Percentiles rank a stretch among this genome's conserved stretches.
Conservation (phyloP, 2,329 filamentous ascomycete species). For the Samsoniella hepiali region DNA sequence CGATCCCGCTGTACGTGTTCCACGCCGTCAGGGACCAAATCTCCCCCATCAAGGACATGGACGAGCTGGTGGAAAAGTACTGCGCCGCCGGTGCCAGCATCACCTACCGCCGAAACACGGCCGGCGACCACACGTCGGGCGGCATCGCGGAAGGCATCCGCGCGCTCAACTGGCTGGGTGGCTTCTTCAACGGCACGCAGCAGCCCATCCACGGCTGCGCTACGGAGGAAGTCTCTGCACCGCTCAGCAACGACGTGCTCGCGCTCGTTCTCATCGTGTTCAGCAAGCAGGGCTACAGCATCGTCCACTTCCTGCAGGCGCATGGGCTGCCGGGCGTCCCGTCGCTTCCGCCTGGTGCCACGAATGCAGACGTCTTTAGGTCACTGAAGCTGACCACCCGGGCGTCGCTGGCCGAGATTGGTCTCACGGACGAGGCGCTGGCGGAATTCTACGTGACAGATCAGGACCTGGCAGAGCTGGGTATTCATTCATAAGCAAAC, state of each 20-base stretch:
- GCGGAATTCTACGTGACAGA: background rate
- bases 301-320: background rate
- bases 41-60: background rate
- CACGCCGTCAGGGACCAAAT: background rate
- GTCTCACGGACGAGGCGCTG: background rate
- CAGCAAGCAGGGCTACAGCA: constrained; percentile 5
- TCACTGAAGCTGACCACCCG: background rate
- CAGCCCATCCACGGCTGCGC: background rate
- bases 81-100: constrained; percentile 1
- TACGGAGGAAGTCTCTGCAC: background rate
- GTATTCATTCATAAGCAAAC: background rate
- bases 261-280: background rate
- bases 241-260: background rate
- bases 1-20: background rate
- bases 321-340: background rate
- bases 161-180: background rate
- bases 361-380: background rate
- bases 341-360: background rate
- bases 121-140: background rate
- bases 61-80: background rate
- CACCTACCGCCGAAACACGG: background rate
- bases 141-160: constrained; percentile 1
- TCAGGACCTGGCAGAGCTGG: background rate
- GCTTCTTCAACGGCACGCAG: background rate
- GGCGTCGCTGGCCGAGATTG: background rate